A percentile compares a stretch with the other conserved stretches of the same genome.
Conservation (phyloP, 2,329 filamentous ascomycete genomes). For the Aspergillus unguis region DNA sequence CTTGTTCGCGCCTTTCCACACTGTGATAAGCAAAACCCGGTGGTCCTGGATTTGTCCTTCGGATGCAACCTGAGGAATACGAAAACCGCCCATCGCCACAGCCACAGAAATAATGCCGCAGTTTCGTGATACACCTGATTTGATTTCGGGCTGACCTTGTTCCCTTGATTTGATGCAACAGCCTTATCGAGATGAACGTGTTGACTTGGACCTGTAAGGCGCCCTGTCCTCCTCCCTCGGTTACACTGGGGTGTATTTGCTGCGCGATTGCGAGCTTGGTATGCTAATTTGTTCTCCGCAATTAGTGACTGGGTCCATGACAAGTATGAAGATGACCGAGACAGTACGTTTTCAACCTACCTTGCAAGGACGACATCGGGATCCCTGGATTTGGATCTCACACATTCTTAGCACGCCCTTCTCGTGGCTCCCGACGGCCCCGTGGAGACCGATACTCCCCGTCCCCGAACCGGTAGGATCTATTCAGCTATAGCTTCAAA, state of each 20-base stretch:
- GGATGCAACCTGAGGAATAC: conserved; percentile 24
- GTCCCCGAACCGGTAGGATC: conserved; percentile 22
- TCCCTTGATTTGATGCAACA: conserved; percentile 38
- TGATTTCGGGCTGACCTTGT: conserved; percentile 46
- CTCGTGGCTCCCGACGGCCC: conserved; percentile 42
- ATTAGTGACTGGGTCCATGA: conserved; percentile 90
- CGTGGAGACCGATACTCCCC: conserved; percentile 35
- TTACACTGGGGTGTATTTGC: not conserved
- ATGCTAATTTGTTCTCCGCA: conserved; percentile 1
- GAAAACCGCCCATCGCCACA: conserved; percentile 23
- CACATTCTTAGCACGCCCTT: conserved; percentile 38
- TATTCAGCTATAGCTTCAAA: not conserved
- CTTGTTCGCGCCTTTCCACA: conserved; percentile 35
- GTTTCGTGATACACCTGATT: conserved; percentile 31
- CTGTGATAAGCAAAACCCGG: conserved; percentile 34
- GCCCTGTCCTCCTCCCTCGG: not conserved
- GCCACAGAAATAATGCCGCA: conserved; percentile 31
- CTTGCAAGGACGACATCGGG: conserved; percentile 4
- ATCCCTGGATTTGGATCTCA: conserved; percentile 17
- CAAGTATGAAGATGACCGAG: conserved; percentile 73
- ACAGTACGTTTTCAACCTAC: conserved; percentile 34
- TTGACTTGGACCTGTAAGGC: conserved; percentile 46
- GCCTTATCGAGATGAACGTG: conserved; percentile 45
- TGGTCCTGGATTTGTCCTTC: conserved; percentile 24
- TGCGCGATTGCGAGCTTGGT: not conserved